Conservation (phyloP, 2,329 filamentous ascomycete species). For the Hypocreales sp. region DNA sequence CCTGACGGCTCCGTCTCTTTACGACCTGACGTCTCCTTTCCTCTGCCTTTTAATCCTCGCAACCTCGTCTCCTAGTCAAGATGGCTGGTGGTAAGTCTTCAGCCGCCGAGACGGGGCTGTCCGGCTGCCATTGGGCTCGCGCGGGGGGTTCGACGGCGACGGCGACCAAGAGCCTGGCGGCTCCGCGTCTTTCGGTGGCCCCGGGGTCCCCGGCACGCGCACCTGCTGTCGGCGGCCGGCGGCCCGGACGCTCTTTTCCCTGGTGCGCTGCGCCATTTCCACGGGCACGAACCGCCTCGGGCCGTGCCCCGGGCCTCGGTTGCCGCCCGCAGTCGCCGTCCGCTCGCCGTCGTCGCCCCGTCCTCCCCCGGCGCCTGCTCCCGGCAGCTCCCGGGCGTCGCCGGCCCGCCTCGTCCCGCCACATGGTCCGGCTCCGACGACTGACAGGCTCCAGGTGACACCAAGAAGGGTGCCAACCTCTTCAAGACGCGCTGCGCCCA, state of each 20-base stretch:
- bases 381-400: no score
- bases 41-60: constrained; percentile 5
- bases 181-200: no score
- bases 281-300: background rate
- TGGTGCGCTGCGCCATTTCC: constrained; percentile 3
- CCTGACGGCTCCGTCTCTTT: constrained; percentile 3
- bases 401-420: no score
- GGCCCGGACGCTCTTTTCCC: background rate
- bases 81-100: constrained; percentile 29
- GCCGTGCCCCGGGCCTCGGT: background rate
- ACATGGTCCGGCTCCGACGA: no score
- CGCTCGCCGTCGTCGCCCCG: no score
- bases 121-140: constrained; percentile 10
- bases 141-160: constrained; percentile 1
- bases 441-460: constrained; percentile 49
- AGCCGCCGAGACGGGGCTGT: constrained; percentile 4
- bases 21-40: constrained; percentile 4
- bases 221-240: no score
- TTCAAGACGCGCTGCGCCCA: constrained; percentile 99
- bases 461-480: constrained; percentile 93
- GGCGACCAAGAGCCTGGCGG: background rate
- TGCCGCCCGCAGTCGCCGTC: no score
- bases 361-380: no score
- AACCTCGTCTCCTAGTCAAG: constrained; percentile 16
- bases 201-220: no score